Base-by-base conservation (phyloP, 306 rosid species). In the Lotus japonicus region DNA sequence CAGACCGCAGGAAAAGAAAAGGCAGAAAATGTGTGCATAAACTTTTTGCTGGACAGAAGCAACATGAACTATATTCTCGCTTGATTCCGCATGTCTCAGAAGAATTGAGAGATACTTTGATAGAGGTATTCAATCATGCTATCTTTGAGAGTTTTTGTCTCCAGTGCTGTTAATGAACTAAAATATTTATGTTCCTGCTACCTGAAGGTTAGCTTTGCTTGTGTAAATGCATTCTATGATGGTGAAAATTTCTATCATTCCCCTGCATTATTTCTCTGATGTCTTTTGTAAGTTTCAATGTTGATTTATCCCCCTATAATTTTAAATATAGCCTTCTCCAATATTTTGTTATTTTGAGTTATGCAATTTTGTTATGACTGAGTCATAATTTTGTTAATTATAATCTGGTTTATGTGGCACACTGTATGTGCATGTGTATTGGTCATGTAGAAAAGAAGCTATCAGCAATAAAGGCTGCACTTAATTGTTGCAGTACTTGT, bases 31-130 rank as follows among this genome's bases (percentile, higher is more conserved):
- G 85, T 64, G 55, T 62, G 18, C 62, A 73, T 61, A 90, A 88
- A 74, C 76, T 86, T 58, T 84, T 90, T 74, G 63, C 87, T 0
- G 92, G 87, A 46, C 76, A 83, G 88, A 84, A 85, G 72, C 92
- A 86, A 68, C 81, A 78, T 13, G 89, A 84, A 69, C 73, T 90
- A 15, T 19, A 84, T 61, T 86, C 92, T 80, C 95, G 90, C 72
- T 68, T 90, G 80, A 74, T 56, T 70, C 70, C 83, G 16, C 87
- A n/a, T 16, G 77, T 86, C 70, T 35, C 87, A 11, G 85, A 86
- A 82, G 86, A 81, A 76, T 57, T 23, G 36, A 84, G 69, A 71
- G 80, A 55, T 52, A 49, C 77, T 42, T 78, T 90, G 77, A 63
- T 67, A 15, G 86, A 86, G 97, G 97, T 91, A 88, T 45, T 63